phyloP scores from a whole-genome alignment of 805 yeast species.

The Metschnikowia borealis region DNA sequence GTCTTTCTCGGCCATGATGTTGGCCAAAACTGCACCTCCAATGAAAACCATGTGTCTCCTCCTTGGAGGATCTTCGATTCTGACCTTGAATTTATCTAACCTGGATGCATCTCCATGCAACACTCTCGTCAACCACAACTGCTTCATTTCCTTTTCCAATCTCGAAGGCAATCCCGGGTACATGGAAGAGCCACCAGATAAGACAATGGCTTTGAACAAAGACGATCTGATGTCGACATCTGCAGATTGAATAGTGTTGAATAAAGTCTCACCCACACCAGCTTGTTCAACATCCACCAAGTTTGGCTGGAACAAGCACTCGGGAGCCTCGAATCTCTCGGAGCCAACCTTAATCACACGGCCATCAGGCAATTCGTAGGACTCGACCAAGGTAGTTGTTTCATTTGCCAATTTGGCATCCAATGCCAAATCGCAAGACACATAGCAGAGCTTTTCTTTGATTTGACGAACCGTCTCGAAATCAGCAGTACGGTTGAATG shows the following conservation, averaged over 20 bases:
- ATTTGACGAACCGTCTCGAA: conserved; percentile 98
- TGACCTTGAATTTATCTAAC: conserved; percentile 86
- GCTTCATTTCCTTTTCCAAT: conserved; percentile 92
- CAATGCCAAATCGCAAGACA: conserved; percentile 87
- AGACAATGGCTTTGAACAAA: conserved; percentile 84
- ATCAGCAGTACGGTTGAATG: conserved; percentile 97
- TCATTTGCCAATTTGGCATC: conserved; percentile 86
- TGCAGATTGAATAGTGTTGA: conserved; percentile 90
- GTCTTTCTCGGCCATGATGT: conserved; percentile 96
- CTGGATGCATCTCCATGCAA: conserved; percentile 83
- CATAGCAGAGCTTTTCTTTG: conserved; percentile 93
- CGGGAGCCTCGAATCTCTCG: conserved; percentile 95
- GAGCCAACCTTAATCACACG: conserved; percentile 90
- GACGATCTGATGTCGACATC: conserved; percentile 91
- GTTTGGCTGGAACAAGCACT: conserved; percentile 93
- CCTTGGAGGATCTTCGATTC: conserved; percentile 98
- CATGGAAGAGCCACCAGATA: conserved; percentile 98
- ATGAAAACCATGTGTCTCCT: conserved; percentile 98
- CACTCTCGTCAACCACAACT: conserved; percentile 88
- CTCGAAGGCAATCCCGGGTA: conserved; percentile 97
- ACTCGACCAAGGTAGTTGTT: conserved; percentile 91
- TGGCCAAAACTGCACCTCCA: conserved; percentile 97
- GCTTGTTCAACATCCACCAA: conserved; percentile 95
- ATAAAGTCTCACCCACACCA: conserved; percentile 90
- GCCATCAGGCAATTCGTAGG: conserved; percentile 94